These are phyloP conservation scores for Cucurbita ficifolia DNA, from an alignment of 306 rosid genomes.

Conservation along the genomic window DNA sequence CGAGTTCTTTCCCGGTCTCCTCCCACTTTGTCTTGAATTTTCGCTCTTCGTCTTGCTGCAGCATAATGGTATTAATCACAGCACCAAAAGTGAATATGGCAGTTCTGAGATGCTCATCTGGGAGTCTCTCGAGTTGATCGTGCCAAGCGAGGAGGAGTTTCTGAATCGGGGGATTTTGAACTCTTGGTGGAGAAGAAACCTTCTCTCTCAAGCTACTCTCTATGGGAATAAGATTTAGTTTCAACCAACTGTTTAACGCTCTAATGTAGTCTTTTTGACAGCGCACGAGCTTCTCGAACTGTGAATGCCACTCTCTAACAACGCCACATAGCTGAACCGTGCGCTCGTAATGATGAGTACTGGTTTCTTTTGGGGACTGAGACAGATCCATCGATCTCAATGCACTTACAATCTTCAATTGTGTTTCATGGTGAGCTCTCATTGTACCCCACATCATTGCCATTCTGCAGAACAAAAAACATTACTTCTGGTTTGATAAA, in stretches of 20 bases:
- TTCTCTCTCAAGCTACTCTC: slow-evolving; percentile 85
- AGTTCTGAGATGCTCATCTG: slow-evolving; percentile 56
- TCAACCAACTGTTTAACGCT: slow-evolving; percentile 60
- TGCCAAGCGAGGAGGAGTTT: slow-evolving; percentile 59
- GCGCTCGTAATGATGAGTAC: slow-evolving; percentile 61
- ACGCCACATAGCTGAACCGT: slow-evolving; percentile 50
- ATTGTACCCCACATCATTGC: slow-evolving; percentile 69
- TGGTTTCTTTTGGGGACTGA: slow-evolving; percentile 68
- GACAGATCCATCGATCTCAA: slow-evolving; percentile 40
- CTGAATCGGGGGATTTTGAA: slow-evolving; percentile 48
- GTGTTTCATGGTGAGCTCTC: slow-evolving; percentile 41
- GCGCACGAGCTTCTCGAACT: slow-evolving; percentile 43
- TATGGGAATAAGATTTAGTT: slow-evolving; percentile 65
- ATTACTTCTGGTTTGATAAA: neutral
- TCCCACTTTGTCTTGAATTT: slow-evolving; percentile 48
- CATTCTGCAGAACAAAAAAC: slow-evolving; percentile 41
- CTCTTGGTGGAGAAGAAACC: slow-evolving; percentile 88
- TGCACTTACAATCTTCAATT: slow-evolving; percentile 23
- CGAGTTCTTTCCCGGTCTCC: slow-evolving; percentile 59
- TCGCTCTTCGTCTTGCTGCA: slow-evolving; percentile 57
- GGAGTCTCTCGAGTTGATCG: slow-evolving; percentile 60
- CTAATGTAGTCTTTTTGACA: slow-evolving; percentile 62
- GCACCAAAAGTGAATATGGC: slow-evolving; percentile 58
- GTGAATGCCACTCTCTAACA: slow-evolving; percentile 59
- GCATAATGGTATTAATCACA: slow-evolving; percentile 36